Evolutionary conservation across 2,329 filamentous ascomycete species (phyloP), one percentile per base, ranked within the genome.

Genomic region (Beauveria australis): DNA sequence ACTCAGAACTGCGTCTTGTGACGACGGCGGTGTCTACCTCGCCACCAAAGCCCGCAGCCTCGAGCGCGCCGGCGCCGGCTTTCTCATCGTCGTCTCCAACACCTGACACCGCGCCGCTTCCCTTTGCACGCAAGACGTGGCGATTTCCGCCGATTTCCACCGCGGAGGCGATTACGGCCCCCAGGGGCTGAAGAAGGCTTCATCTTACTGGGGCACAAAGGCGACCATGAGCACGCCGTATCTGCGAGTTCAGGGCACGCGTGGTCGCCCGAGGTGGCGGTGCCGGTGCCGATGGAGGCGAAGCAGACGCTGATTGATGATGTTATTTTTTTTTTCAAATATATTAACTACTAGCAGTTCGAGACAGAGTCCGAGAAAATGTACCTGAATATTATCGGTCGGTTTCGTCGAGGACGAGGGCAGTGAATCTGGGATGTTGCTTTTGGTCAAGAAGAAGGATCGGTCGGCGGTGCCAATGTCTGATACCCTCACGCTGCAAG

Each of bases 101-200:
- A 65, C 62, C 1, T 64, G 64, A 61, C 64, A 65, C 44, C 59
- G 63, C 47, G 66, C 66, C 37, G 63, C 66, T 14, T 63, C 65
- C 44, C 60, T 58, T 6, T 63, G 67, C 55, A 67, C 66, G 61
- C 61, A 65, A 58, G 64, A 61, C 60, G 58, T 67, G n/a, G 37
- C 44, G 3, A 61, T 64, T 5, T 61, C 63, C 30, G 30, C 18
- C 61, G 62, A 63, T 14, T 5, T 55, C 62, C 1, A 65, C 62
- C 19, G 64, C 55, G 7, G 43, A 19, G 24, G 61, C 62, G 0
- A 62, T 64, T n/a, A 30, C 41, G 40, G 37, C 53, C 1, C 53
- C 1, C 19, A 51, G 5, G 5, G 61, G 59, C 12, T 65, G 40
- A 26, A 37, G 33, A 5, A 62, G 30, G 1, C 48, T 64, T 64